phyloP scores from a whole-genome alignment of 768 basidiomycete genomes.

The Leccinum uliginosum region DNA sequence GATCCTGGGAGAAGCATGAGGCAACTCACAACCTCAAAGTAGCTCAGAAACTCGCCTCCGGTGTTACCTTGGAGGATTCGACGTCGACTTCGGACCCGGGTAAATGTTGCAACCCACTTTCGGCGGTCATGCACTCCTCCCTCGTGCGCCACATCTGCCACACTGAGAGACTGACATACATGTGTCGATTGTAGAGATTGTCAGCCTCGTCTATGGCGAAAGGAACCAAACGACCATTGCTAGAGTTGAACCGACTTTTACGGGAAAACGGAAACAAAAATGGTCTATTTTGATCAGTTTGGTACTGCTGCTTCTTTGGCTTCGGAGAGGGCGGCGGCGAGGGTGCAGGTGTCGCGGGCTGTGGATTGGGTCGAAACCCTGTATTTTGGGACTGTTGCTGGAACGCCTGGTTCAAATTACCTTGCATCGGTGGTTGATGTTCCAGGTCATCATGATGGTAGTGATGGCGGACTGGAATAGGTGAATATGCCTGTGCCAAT shows the following conservation, averaged over 20 bases:
- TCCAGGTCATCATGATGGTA: conserved; percentile 84
- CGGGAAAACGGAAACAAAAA: conserved; percentile 95
- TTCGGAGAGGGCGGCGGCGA: conserved; percentile 81
- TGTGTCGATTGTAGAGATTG: conserved; percentile 80
- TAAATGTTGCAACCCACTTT: conserved; percentile 84
- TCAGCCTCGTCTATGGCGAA: conserved; percentile 97
- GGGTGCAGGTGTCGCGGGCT: conserved; percentile 87
- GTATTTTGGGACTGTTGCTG: conserved; percentile 30
- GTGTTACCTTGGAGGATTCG: conserved; percentile 46
- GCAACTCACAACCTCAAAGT: background rate
- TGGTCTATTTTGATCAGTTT: conserved; percentile 91
- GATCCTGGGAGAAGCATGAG: conserved; percentile 40
- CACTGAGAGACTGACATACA: conserved; percentile 84
- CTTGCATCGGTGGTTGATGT: conserved; percentile 39
- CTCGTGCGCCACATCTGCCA: conserved; percentile 95
- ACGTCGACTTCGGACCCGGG: conserved; percentile 60
- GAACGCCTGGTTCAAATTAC: conserved; percentile 33
- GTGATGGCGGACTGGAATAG: conserved; percentile 90
- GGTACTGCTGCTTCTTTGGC: conserved; percentile 97
- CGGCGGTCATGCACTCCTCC: conserved; percentile 91
- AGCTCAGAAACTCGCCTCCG: conserved; percentile 31
- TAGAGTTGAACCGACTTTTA: conserved; percentile 41
- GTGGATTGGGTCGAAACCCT: conserved; percentile 40
- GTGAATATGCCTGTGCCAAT: conserved; percentile 86
- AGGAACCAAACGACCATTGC: conserved; percentile 73